These are phyloP conservation scores for Auxenochlorella pyrenoidosa DNA, from an alignment of 139 green algal species.

Conservation along the genomic window DNA sequence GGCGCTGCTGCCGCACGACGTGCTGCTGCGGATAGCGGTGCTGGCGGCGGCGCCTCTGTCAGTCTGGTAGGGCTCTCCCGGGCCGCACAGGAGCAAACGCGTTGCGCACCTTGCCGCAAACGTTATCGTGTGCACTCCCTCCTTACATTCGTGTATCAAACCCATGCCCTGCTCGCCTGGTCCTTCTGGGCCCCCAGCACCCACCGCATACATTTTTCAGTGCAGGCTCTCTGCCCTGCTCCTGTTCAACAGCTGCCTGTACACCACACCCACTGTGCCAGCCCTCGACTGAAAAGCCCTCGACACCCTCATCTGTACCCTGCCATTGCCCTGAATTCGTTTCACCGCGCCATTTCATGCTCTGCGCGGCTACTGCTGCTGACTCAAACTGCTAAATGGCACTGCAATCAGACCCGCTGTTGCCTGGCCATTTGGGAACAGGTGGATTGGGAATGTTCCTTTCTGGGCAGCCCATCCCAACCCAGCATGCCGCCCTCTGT, in stretches of 20 bases:
- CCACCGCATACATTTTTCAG: background rate
- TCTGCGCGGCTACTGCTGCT: too few species aligned
- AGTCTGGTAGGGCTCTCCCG: background rate
- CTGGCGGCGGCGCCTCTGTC: conserved; percentile 15
- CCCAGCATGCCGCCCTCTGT: too few species aligned
- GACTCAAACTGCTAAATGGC: too few species aligned
- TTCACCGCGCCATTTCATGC: too few species aligned
- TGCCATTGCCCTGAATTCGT: background rate
- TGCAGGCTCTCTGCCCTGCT: too few species aligned
- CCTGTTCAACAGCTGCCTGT: background rate
- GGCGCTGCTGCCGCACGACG: background rate
- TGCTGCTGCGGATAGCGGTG: conserved; percentile 13
- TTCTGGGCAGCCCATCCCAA: too few species aligned
- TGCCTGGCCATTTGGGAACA: too few species aligned
- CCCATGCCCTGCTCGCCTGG: background rate
- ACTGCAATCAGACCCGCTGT: too few species aligned
- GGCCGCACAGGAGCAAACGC: background rate
- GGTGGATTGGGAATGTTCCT: too few species aligned
- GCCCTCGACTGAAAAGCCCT: background rate
- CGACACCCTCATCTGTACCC: background rate
- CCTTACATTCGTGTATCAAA: background rate
- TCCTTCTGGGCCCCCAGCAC: background rate
- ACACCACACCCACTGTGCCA: background rate
- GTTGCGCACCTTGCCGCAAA: background rate
- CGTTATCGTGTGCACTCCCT: background rate